A percentile compares a stretch with the other conserved stretches of the same genome.
Conservation (phyloP, 345 rosid species). For the sweet orange (Citrus sinensis) region DVS_A1.0 CM039166.1:17148501-17149000, state of each 20-base stretch:
- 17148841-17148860: neutral
- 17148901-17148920: neutral
- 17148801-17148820: neutral
- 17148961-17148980: neutral
- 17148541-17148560: neutral
- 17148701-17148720: constrained; percentile 69
- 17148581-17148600: constrained; percentile 66
- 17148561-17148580: constrained; percentile 38
- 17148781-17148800: neutral
- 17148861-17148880: neutral
- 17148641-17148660: constrained; percentile 85
- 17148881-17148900: neutral
- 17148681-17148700: constrained; percentile 84
- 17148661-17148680: constrained; percentile 79
- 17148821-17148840: neutral
- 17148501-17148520: neutral
- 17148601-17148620: constrained; percentile 59
- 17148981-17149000: neutral
- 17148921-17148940: neutral
- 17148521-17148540: neutral
- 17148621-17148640: constrained; percentile 51
- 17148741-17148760: neutral
- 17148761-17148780: neutral
- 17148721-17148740: constrained; percentile 52
- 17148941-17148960: neutral